phyloP scores from a whole-genome alignment of 306 rosid species.

The Lupinus albus region DNA sequence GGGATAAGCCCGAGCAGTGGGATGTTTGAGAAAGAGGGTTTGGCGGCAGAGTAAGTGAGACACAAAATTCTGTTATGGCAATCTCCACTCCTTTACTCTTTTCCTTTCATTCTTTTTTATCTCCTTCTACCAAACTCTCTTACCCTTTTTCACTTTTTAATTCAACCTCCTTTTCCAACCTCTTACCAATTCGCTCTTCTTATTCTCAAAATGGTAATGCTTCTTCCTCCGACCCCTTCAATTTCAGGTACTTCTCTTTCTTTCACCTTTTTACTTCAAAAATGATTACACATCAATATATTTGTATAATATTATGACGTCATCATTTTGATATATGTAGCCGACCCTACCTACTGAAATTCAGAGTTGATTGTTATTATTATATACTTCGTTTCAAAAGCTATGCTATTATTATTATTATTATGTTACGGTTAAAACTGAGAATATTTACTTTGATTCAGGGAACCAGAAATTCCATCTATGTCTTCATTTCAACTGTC shows the following conservation, averaged over 20 bases:
- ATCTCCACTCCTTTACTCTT: conserved; percentile 7
- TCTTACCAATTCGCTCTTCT: conserved; percentile 36
- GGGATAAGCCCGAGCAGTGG: neutral
- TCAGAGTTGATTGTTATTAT: no score
- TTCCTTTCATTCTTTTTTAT: neutral
- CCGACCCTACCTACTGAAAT: no score
- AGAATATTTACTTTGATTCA: conserved; percentile 7
- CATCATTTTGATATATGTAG: no score
- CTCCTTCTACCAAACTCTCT: conserved; percentile 25
- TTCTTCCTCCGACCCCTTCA: conserved; percentile 44
- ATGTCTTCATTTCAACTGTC: conserved; percentile 57
- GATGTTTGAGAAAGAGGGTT: conserved; percentile 32
- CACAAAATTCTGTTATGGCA: no score
- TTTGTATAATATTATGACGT: no score
- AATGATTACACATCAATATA: no score
- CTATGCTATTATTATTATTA: neutral
- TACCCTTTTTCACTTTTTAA: neutral
- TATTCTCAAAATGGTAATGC: conserved; percentile 32
- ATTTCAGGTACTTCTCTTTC: conserved; percentile 35
- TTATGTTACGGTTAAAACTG: neutral
- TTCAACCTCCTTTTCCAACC: conserved; percentile 4
- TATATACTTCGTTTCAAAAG: no score
- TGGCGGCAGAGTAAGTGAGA: conserved; percentile 7
- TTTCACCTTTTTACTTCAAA: no score
- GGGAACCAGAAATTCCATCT: conserved; percentile 60